Evolutionary conservation across 2,329 filamentous ascomycete species (phyloP).

Genomic region (Xylariaceae sp.): DNA sequence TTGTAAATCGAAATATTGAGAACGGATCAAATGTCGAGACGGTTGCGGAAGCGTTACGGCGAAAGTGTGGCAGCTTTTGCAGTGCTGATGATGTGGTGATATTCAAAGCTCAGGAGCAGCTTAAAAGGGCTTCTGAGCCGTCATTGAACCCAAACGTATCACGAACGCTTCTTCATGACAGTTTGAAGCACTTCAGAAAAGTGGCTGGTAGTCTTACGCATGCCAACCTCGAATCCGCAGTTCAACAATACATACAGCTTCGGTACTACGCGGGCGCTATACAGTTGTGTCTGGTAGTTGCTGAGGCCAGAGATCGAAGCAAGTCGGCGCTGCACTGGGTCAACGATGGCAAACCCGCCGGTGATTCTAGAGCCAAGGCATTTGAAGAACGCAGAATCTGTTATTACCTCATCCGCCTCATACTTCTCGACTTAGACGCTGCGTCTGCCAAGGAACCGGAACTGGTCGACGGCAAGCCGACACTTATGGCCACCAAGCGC

Average conservation of each 20-base stretch:
- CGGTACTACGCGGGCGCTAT: slow-evolving; percentile 94
- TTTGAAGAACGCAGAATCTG: slow-evolving; percentile 70
- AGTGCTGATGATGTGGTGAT: slow-evolving; percentile 95
- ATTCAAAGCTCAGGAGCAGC: slow-evolving; percentile 94
- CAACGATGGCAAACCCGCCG: slow-evolving; percentile 68
- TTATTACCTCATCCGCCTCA: slow-evolving; percentile 82
- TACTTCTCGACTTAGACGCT: slow-evolving; percentile 70
- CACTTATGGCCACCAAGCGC: slow-evolving; percentile 69
- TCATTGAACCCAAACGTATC: slow-evolving; percentile 68
- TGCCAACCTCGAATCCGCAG: slow-evolving; percentile 71
- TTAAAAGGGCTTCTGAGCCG: slow-evolving; percentile 81
- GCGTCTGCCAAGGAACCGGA: slow-evolving; percentile 64
- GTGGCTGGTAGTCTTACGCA: slow-evolving; percentile 78
- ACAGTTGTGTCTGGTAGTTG: slow-evolving; percentile 76
- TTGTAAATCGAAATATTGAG: slow-evolving; percentile 95
- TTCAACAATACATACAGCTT: slow-evolving; percentile 71
- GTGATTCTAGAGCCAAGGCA: slow-evolving; percentile 61
- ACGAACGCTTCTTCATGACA: slow-evolving; percentile 79
- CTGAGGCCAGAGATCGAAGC: slow-evolving; percentile 77
- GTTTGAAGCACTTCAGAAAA: slow-evolving; percentile 78
- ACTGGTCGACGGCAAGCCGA: slow-evolving; percentile 70
- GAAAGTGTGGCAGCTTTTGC: slow-evolving; percentile 94
- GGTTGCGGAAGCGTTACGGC: slow-evolving; percentile 85
- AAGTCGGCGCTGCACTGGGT: slow-evolving; percentile 83
- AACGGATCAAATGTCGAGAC: slow-evolving; percentile 97